Base-by-base conservation (phyloP, 225 moss, liverwort and hornwort species). In the Climacium dendroides region DNA sequence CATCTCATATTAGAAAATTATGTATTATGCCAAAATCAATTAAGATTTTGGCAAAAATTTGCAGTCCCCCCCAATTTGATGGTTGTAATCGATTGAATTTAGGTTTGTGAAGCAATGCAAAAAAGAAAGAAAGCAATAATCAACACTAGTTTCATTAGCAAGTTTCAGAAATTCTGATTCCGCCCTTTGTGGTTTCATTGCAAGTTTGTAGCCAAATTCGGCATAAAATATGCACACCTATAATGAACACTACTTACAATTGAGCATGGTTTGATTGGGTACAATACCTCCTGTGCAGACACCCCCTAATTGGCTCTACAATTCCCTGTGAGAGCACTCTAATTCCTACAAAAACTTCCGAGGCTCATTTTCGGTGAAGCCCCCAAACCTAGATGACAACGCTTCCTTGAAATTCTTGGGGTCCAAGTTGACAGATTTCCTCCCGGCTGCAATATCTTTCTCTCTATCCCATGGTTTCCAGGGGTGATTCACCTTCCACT, bases 401-500 rank as follows among this genome's bases (percentile, higher is more conserved):
- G 72, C 93, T 58, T 94, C 95, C 83, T 90, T 91, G 62, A 92
- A 92, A 82, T 89, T 91, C 89, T 98, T 94, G 19, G 95, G 93
- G 77, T 98, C 96, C 93, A 88, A 86, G 83, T 97, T 97, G 62
- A 97, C 90, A 26, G 94, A 90, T 79, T 98, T 95, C 67, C 98
- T 93, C 53, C 96, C 96, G 0, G 98, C 98, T n/a, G 92, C 74
- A 24, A 98, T 91, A 64, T 98, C 98, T 17, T 91, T 97, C 80
- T 98, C 98, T 85, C 98, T 83, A 84, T 98, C 97, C 98, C 98
- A 98, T 30, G 98, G 98, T 83, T 95, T 97, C 98, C 98, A 98
- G 3, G 97, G 98, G 71, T 98, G 98, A 87, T 90, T 89, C 59
- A 92, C 87, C 60, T 93, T 93, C 97, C 97, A 98, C 63, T 93